These are phyloP conservation scores for Daedaleopsis sinensis DNA, from an alignment of 768 basidiomycete species.

Conservation along the genomic window DNA sequence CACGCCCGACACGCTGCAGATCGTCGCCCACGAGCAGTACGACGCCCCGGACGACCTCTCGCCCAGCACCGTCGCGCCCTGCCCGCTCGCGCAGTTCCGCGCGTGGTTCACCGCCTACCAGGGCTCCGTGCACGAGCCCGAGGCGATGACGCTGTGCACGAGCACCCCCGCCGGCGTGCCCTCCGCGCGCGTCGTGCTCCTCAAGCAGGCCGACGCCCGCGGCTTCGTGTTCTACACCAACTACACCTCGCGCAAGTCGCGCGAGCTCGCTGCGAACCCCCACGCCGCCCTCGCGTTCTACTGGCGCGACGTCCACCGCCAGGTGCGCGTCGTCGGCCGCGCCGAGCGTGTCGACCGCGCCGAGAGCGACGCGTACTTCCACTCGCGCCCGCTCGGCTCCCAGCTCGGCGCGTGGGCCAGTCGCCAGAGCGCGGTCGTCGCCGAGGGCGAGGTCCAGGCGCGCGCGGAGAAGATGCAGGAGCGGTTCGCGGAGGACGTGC, in stretches of 20 bases:
- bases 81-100: slow-evolving; percentile 85
- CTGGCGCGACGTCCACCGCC: slow-evolving; percentile 84
- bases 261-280: slow-evolving; percentile 77
- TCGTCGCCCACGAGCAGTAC: slow-evolving; percentile 81
- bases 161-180: slow-evolving; percentile 74
- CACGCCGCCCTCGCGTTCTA: slow-evolving; percentile 86
- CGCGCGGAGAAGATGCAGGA: slow-evolving; percentile 61
- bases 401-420: slow-evolving; percentile 94
- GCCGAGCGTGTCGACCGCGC: slow-evolving; percentile 76
- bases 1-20: slow-evolving; percentile 57
- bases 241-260: slow-evolving; percentile 91
- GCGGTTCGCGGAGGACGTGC: slow-evolving; percentile 63
- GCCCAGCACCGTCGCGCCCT: slow-evolving; percentile 59
- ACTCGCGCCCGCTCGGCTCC: slow-evolving; percentile 79
- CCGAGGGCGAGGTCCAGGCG: slow-evolving; percentile 67
- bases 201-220: slow-evolving; percentile 84
- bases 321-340: slow-evolving; percentile 81
- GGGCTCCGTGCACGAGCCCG: slow-evolving; percentile 79
- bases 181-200: slow-evolving; percentile 85
- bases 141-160: slow-evolving; percentile 84
- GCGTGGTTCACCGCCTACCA: slow-evolving; percentile 79
- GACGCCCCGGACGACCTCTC: slow-evolving; percentile 63
- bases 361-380: slow-evolving; percentile 86
- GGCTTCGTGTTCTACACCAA: slow-evolving; percentile 99
- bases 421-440: slow-evolving; percentile 79